These are phyloP conservation scores for Ilex aquifolium DNA, from an alignment of 257 asterid genomes.

Conservation along the genomic window DNA sequence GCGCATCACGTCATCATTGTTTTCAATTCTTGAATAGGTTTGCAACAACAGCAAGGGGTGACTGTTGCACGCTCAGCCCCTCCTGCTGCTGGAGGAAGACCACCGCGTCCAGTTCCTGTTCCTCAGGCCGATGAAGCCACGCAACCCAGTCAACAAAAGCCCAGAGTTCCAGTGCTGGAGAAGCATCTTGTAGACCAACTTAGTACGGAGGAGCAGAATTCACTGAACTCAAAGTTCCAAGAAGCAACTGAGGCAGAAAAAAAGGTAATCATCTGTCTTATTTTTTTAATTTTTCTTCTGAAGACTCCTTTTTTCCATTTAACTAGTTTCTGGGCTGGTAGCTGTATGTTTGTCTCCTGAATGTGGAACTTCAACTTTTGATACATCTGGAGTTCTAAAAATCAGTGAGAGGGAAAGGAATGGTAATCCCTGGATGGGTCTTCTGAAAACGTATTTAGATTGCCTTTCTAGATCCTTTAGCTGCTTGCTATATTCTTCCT, in stretches of 20 bases:
- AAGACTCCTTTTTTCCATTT: too few relatives aligned
- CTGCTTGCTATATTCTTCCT: too few relatives aligned
- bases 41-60: slow-evolving; percentile 54
- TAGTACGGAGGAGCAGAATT: slow-evolving; percentile 86
- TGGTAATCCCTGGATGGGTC: too few relatives aligned
- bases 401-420: too few relatives aligned
- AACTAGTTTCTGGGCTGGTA: too few relatives aligned
- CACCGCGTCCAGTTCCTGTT: slow-evolving; percentile 89
- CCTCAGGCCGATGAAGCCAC: slow-evolving; percentile 53
- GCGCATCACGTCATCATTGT: not conserved
- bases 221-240: slow-evolving; percentile 68
- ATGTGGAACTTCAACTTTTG: too few relatives aligned
- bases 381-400: too few relatives aligned
- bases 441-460: too few relatives aligned
- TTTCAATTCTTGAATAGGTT: slow-evolving; percentile 26
- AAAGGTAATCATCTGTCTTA: slow-evolving; percentile 40
- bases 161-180: slow-evolving; percentile 89
- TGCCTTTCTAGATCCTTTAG: too few relatives aligned
- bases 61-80: slow-evolving; percentile 40
- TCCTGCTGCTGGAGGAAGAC: slow-evolving; percentile 59
- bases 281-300: too few relatives aligned
- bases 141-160: slow-evolving; percentile 59
- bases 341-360: too few relatives aligned
- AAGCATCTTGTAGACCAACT: slow-evolving; percentile 86
- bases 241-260: slow-evolving; percentile 91